These are phyloP conservation scores for Colletotrichum spinosum DNA, from an alignment of 2,329 filamentous ascomycete species.

Conservation along the genomic window DNA sequence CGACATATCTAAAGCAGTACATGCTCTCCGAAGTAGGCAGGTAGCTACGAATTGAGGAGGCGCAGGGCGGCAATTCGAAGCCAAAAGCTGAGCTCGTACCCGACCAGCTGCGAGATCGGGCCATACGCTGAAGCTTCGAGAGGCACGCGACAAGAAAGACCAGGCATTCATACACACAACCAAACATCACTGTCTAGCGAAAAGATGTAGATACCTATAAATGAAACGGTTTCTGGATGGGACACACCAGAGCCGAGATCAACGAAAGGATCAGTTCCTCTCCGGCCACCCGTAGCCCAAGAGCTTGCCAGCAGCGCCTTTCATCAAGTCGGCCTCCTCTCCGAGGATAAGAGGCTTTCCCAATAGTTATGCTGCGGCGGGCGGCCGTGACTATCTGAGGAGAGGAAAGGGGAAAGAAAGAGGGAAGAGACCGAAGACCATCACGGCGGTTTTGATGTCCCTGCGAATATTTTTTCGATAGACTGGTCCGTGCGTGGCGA, in stretches of 20 bases:
- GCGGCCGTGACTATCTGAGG: conserved; percentile 38
- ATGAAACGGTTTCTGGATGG: conserved; percentile 40
- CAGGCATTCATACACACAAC: not conserved
- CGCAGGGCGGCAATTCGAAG: too few relatives aligned
- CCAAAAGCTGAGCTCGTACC: too few relatives aligned
- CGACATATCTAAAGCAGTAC: too few relatives aligned
- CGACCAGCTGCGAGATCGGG: too few relatives aligned
- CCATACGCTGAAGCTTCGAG: too few relatives aligned
- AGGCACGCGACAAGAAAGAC: not conserved
- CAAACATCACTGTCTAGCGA: not conserved
- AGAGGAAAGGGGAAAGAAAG: conserved; percentile 28
- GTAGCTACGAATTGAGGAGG: too few relatives aligned
- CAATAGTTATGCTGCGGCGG: conserved; percentile 38
- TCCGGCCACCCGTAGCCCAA: conserved; percentile 38
- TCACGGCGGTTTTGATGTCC: conserved; percentile 24
- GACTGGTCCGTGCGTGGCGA: conserved; percentile 13
- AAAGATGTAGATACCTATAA: conserved; percentile 39
- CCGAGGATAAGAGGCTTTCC: conserved; percentile 2
- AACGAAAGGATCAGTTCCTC: conserved; percentile 41
- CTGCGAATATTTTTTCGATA: conserved; percentile 22
- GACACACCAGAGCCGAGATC: conserved; percentile 38
- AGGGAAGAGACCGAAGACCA: not conserved
- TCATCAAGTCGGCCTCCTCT: conserved; percentile 16
- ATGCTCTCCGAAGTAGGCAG: too few relatives aligned
- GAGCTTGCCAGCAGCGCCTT: conserved; percentile 37